Evolutionary conservation across 2,329 filamentous ascomycete species (phyloP).

Genomic region (Berkeleyomyces rouxiae): DNA sequence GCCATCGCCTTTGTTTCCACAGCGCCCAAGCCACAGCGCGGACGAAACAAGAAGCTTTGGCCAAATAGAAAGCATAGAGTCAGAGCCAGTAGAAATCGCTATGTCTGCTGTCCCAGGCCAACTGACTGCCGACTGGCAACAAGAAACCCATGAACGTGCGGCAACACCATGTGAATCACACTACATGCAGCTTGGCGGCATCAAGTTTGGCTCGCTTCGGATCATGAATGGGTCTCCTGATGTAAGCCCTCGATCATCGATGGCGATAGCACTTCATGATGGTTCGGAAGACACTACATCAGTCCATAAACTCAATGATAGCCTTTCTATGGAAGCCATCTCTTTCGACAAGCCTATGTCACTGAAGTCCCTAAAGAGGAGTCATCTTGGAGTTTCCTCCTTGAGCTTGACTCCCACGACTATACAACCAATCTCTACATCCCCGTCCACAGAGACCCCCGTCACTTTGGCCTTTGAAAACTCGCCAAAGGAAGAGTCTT

Average conservation of each 20-base stretch:
- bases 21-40: not conserved
- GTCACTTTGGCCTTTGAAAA: constrained; percentile 3
- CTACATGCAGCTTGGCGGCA: constrained; percentile 44
- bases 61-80: not conserved
- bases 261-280: constrained; percentile 15
- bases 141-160: constrained; percentile 17
- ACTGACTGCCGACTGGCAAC: constrained; percentile 15
- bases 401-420: not conserved
- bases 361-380: not conserved
- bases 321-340: not conserved
- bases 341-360: not conserved
- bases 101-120: not conserved
- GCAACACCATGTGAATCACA: constrained; percentile 33
- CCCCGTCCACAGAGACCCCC: not conserved
- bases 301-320: not conserved
- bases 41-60: not conserved
- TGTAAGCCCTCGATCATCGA: constrained; percentile 23
- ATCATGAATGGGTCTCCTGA: constrained; percentile 44
- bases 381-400: constrained; percentile 6
- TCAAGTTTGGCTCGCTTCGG: constrained; percentile 44
- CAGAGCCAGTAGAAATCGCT: not conserved
- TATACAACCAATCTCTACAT: not conserved
- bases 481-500: not conserved
- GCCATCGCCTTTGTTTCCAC: constrained; percentile 8
- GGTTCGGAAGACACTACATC: not conserved